These are phyloP conservation scores for Phyllosticta paracitricarpa DNA, from an alignment of 2,329 filamentous ascomycete species.

Conservation along the genomic window DNA sequence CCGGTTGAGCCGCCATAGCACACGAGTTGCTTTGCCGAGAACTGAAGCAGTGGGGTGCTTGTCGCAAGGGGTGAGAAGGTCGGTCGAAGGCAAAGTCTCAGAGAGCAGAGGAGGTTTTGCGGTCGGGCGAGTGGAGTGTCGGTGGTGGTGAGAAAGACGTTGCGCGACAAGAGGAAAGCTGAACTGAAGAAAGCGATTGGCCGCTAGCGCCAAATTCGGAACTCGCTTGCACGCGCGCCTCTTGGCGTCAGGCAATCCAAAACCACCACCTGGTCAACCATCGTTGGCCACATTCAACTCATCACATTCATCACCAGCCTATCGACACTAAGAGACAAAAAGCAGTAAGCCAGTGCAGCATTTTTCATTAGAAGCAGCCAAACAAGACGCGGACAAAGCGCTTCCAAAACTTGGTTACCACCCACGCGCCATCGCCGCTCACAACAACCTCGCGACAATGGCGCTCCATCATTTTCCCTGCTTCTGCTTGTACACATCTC, in stretches of 20 bases:
- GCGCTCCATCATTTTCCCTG: background rate
- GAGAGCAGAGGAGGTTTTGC: background rate
- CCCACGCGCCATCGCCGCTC: background rate
- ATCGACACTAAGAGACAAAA: background rate
- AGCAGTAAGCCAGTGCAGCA: background rate
- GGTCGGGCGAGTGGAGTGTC: background rate
- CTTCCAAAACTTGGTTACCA: background rate
- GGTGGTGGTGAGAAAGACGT: background rate
- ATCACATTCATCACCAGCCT: background rate
- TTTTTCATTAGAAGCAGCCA: background rate
- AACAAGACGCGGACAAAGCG: background rate
- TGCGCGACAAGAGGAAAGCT: background rate
- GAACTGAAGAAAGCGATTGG: background rate
- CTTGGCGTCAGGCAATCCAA: background rate
- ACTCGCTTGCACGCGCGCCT: background rate
- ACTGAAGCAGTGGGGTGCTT: background rate
- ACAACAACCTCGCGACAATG: background rate
- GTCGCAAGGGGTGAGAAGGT: background rate
- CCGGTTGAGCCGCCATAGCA: conserved; percentile 25
- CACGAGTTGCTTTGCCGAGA: background rate
- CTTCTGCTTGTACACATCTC: conserved; percentile 35
- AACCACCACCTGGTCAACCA: background rate
- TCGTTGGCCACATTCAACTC: background rate
- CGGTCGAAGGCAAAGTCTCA: background rate
- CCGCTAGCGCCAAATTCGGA: background rate